A percentile compares a stretch with the other conserved stretches of the same genome.
Conservation (phyloP, 129 eudicot genomes). For the Helichrysum umbraculigerum region DNA sequence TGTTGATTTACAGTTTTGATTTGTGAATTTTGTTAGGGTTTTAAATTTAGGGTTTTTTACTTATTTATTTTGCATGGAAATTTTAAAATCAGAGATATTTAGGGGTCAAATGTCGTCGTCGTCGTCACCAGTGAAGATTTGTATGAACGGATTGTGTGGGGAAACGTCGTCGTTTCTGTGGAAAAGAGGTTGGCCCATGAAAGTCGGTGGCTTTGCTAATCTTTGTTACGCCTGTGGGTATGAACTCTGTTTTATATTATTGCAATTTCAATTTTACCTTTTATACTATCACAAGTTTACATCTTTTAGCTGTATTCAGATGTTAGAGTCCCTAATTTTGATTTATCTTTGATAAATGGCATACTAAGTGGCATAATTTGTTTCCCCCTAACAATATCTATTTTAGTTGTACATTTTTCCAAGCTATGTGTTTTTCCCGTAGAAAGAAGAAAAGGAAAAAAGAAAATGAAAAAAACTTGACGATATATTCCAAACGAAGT, state of each 20-base stretch:
- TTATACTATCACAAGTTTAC: conserved; percentile 7
- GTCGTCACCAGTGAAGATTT: conserved; percentile 47
- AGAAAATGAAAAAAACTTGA: too few species aligned
- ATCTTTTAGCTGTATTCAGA: neutral
- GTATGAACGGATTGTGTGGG: conserved; percentile 74
- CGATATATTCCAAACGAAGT: neutral
- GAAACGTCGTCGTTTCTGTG: conserved; percentile 52
- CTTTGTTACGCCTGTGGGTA: conserved; percentile 78
- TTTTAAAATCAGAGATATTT: conserved; percentile 20
- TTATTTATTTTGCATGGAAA: conserved; percentile 18
- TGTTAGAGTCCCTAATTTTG: neutral
- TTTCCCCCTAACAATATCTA: neutral
- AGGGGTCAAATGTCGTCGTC: conserved; percentile 31
- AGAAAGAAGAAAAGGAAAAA: neutral
- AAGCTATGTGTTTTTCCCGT: neutral
- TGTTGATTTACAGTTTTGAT: conserved; percentile 14
- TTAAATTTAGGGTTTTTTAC: conserved; percentile 38
- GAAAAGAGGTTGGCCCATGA: conserved; percentile 82
- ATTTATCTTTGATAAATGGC: neutral
- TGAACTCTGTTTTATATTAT: conserved; percentile 18
- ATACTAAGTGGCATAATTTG: neutral
- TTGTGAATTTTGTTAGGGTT: conserved; percentile 29
- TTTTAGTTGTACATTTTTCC: neutral
- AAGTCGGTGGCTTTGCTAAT: conserved; percentile 66
- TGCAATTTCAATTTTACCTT: conserved; percentile 24